These are phyloP conservation scores for Malus hybrid DNA, from an alignment of 331 rosid genomes.

Conservation along the genomic window DNA sequence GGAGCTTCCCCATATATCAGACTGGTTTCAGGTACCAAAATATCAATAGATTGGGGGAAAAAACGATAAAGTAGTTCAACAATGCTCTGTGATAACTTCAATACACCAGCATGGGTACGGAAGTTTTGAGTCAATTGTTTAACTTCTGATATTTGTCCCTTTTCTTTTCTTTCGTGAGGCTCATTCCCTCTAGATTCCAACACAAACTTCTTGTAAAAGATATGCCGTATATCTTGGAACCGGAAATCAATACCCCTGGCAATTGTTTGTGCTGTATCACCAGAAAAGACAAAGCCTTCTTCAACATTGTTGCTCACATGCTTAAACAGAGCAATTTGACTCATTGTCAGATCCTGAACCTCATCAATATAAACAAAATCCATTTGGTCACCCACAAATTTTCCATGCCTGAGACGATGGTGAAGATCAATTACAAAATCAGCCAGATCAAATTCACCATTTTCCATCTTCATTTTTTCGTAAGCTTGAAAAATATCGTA, in stretches of 20 bases:
- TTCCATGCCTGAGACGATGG: conserved; percentile 26
- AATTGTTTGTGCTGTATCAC: conserved; percentile 63
- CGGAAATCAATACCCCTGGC: conserved; percentile 58
- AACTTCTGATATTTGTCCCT: conserved; percentile 30
- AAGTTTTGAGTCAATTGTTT: conserved; percentile 50
- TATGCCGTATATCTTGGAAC: conserved; percentile 43
- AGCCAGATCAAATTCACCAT: conserved; percentile 58
- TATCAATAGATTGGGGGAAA: conserved; percentile 53
- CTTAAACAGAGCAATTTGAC: conserved; percentile 55
- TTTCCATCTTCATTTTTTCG: conserved; percentile 45
- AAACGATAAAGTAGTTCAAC: conserved; percentile 55
- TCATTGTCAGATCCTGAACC: conserved; percentile 65
- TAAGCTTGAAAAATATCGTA: conserved; percentile 45
- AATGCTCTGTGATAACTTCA: conserved; percentile 52
- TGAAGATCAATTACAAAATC: conserved; percentile 64
- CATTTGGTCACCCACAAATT: conserved; percentile 41
- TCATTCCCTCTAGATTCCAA: background rate
- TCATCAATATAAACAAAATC: conserved; percentile 59
- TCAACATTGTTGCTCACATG: conserved; percentile 56
- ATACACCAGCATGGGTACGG: conserved; percentile 57
- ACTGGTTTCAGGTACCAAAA: conserved; percentile 52
- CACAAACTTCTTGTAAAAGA: conserved; percentile 49
- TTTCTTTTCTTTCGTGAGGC: conserved; percentile 17
- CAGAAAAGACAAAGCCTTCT: conserved; percentile 65
- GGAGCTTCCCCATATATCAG: conserved; percentile 56